Percentiles rank a stretch among this genome's conserved stretches.
These are phyloP conservation scores for Macrophomina tecta DNA, from an alignment of 2,329 filamentous ascomycete genomes.

Conservation along the genomic window DNA sequence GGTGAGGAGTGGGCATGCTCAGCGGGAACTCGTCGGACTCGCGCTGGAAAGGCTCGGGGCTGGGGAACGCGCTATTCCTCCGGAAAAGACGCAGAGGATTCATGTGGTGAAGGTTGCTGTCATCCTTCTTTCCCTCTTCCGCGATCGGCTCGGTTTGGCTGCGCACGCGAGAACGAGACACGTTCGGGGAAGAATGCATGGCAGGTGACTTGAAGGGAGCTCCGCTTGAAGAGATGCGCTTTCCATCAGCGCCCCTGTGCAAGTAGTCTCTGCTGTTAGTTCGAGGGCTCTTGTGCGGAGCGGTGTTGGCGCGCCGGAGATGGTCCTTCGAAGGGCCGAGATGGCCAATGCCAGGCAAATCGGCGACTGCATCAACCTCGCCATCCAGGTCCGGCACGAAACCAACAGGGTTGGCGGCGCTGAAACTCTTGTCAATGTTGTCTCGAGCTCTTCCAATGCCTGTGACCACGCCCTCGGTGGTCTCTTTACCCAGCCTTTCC, in stretches of 20 bases:
- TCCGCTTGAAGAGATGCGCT: neutral
- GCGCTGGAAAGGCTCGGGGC: conserved; percentile 20
- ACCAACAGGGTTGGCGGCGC: conserved; percentile 5
- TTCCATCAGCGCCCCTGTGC: conserved; percentile 12
- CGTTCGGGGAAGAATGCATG: conserved; percentile 17
- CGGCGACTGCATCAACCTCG: neutral
- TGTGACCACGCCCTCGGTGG: conserved; percentile 4
- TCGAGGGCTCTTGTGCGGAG: conserved; percentile 7
- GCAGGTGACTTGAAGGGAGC: neutral
- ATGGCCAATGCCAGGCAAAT: neutral
- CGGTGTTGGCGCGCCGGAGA: neutral
- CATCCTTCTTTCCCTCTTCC: neutral
- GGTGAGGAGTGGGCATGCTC: conserved; percentile 25
- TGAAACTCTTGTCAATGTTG: conserved; percentile 10
- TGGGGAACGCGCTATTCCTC: conserved; percentile 20
- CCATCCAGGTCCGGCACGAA: conserved; percentile 18
- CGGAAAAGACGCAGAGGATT: conserved; percentile 23
- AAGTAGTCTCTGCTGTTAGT: conserved; percentile 16
- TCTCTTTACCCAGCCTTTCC: conserved; percentile 17
- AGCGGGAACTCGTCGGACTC: conserved; percentile 40
- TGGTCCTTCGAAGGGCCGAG: conserved; percentile 11
- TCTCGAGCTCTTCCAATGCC: conserved; percentile 4
- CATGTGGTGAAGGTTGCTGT: conserved; percentile 6
- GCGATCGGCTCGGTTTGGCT: neutral
- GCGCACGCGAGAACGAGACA: conserved; percentile 11